Conservation (phyloP, 306 rosid genomes). For the Trifolium repens region DNA sequence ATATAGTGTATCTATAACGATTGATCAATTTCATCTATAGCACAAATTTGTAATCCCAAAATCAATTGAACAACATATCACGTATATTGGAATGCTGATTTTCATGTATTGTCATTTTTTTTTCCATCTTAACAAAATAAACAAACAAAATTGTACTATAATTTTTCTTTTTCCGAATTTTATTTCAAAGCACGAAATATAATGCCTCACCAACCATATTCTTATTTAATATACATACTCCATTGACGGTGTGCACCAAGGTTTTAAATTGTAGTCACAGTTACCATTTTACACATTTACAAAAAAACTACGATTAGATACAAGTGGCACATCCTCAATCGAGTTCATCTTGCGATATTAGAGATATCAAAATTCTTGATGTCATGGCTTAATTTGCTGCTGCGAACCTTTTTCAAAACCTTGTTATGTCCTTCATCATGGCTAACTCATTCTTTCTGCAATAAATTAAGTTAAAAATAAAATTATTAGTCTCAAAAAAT, state of each 20-base stretch:
- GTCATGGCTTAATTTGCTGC: background rate
- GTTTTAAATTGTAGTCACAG: background rate
- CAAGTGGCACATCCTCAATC: background rate
- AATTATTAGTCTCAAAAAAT: conserved; percentile 25
- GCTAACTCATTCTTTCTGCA: conserved; percentile 61
- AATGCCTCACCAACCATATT: background rate
- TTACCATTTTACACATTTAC: background rate
- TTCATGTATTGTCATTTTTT: background rate
- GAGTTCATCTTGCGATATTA: background rate
- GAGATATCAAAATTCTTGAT: background rate
- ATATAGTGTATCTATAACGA: background rate
- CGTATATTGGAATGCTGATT: background rate
- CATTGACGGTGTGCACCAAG: background rate
- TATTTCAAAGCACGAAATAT: background rate
- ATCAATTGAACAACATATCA: background rate
- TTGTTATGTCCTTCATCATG: background rate
- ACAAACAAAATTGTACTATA: background rate
- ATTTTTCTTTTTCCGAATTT: background rate
- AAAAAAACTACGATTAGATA: background rate
- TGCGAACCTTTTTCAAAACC: background rate
- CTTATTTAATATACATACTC: background rate
- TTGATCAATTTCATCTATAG: background rate
- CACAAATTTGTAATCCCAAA: background rate
- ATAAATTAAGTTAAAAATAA: conserved; percentile 13
- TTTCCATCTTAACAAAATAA: background rate